phyloP scores from a whole-genome alignment of 164 flowering plant genomes.

The Annona cherimola region DNA sequence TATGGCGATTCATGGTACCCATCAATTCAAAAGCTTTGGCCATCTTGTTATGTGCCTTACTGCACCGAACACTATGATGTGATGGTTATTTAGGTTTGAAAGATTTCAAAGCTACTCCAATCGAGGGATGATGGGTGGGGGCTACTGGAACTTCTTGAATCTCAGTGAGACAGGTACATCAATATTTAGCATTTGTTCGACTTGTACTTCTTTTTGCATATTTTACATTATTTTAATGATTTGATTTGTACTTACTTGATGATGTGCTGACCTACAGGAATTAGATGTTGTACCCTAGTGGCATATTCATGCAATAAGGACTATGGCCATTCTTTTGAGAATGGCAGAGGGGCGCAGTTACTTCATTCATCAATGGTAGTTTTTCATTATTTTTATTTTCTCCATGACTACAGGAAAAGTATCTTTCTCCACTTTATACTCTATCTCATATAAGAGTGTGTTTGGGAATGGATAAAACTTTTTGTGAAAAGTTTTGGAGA shows the following conservation, averaged over 20 bases:
- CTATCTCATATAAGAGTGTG: too few species aligned
- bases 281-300: constrained; percentile 17
- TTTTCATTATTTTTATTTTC: not conserved
- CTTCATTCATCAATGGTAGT: constrained; percentile 39
- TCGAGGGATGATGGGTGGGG: constrained; percentile 13
- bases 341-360: constrained; percentile 21
- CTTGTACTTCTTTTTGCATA: not conserved
- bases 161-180: constrained; percentile 20
- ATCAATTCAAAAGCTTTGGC: not conserved
- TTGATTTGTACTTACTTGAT: not conserved
- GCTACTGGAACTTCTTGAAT: constrained; percentile 29
- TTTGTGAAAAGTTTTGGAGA: too few species aligned
- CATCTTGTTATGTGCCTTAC: not conserved
- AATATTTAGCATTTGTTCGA: not conserved
- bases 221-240: not conserved
- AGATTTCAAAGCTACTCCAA: constrained; percentile 31
- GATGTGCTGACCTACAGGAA: constrained; percentile 13
- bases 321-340: constrained; percentile 23
- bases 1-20: not conserved
- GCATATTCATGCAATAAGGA: constrained; percentile 18
- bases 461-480: too few species aligned
- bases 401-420: not conserved
- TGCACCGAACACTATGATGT: not conserved
- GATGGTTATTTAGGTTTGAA: constrained; percentile 2
- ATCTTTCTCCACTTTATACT: not conserved